phyloP scores from a whole-genome alignment of 495 filamentous ascomycete species.

The Aspergillus avenaceus region DNA sequence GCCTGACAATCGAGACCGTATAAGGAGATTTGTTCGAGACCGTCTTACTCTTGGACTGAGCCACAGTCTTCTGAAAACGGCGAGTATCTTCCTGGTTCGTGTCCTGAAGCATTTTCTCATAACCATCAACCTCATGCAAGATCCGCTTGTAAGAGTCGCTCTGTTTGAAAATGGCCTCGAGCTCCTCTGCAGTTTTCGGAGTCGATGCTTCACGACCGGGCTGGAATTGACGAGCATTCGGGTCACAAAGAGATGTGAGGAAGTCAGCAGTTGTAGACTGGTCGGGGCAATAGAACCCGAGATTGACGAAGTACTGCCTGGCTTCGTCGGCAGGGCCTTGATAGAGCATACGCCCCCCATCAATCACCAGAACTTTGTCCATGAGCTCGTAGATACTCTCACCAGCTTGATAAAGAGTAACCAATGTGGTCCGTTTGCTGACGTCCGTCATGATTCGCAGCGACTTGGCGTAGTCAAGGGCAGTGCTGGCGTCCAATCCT shows the following conservation, averaged over 20 bases:
- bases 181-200: constrained; percentile 58
- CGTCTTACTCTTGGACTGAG: constrained; percentile 60
- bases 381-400: constrained; percentile 80
- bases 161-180: constrained; percentile 56
- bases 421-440: constrained; percentile 73
- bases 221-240: constrained; percentile 61
- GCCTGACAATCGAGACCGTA: constrained; percentile 64
- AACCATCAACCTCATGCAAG: constrained; percentile 51
- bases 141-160: constrained; percentile 51
- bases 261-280: constrained; percentile 71
- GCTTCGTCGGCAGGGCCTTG: constrained; percentile 60
- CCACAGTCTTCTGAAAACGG: constrained; percentile 65
- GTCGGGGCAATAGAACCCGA: constrained; percentile 64
- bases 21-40: constrained; percentile 67
- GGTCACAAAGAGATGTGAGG: constrained; percentile 74
- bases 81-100: constrained; percentile 60
- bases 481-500: constrained; percentile 76
- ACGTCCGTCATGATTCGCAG: constrained; percentile 81
- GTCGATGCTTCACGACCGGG: constrained; percentile 59
- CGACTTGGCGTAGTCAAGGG: constrained; percentile 73
- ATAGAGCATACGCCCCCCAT: constrained; percentile 62
- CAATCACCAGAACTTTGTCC: constrained; percentile 71
- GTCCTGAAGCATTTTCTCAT: constrained; percentile 57
- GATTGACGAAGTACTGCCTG: constrained; percentile 61
- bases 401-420: constrained; percentile 80